Evolutionary conservation across 371 early-diverging fungal genomes (phyloP).

Genomic region (Mortierella sp.): DNA sequence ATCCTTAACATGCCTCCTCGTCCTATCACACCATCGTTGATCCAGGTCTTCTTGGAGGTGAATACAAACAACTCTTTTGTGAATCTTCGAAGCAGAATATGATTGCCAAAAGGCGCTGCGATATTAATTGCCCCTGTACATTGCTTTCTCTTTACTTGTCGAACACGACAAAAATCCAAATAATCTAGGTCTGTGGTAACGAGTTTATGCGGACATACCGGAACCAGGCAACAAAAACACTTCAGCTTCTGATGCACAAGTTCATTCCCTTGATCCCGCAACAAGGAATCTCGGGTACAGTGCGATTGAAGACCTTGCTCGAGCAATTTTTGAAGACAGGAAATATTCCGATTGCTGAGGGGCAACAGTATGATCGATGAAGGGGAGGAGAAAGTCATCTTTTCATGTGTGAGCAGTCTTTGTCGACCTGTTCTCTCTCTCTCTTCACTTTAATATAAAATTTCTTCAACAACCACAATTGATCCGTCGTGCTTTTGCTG

Average conservation of each 20-base stretch:
- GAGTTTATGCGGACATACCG: conserved; percentile 32
- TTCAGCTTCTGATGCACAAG: conserved; percentile 23
- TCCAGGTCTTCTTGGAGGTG: conserved; percentile 77
- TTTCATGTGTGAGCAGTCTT: neutral
- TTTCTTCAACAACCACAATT: neutral
- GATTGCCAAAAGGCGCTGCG: too few relatives aligned
- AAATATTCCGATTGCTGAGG: conserved; percentile 29
- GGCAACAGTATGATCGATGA: conserved; percentile 20
- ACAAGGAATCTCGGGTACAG: conserved; percentile 32
- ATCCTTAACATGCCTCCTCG: conserved; percentile 83
- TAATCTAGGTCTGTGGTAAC: conserved; percentile 43
- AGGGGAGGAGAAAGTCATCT: too few relatives aligned
- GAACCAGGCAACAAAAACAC: conserved; percentile 33
- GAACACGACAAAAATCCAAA: too few relatives aligned
- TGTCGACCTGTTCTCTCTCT: neutral
- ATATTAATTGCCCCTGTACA: too few relatives aligned
- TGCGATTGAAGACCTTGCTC: conserved; percentile 31
- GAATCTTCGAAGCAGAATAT: neutral
- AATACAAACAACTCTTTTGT: neutral
- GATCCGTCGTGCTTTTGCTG: neutral
- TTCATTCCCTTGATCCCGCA: conserved; percentile 44
- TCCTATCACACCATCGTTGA: conserved; percentile 77
- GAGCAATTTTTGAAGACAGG: conserved; percentile 32
- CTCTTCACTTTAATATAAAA: neutral
- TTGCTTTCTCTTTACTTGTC: neutral